phyloP scores from a whole-genome alignment of 1,139 yeast genomes.

The Suhomyces wounanorum region DNA sequence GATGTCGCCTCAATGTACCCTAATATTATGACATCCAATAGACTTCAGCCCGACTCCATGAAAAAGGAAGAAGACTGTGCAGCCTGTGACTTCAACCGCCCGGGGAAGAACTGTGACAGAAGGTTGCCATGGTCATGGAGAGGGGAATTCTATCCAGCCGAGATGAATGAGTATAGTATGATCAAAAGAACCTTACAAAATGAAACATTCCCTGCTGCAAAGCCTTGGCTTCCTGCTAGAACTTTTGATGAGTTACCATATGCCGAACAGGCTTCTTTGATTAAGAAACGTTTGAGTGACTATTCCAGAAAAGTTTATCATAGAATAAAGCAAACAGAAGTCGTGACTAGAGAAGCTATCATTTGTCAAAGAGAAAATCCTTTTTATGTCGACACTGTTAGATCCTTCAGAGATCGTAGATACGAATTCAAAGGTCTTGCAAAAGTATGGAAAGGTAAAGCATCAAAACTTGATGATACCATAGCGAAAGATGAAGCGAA shows the following conservation, averaged over 20 bases:
- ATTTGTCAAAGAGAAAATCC: constrained; percentile 98
- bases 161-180: constrained; percentile 89
- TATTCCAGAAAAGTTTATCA: constrained; percentile 86
- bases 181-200: constrained; percentile 79
- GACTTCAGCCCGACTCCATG: constrained; percentile 98
- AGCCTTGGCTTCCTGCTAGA: constrained; percentile 56
- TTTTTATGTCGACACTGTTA: constrained; percentile 90
- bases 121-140: constrained; percentile 97
- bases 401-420: constrained; percentile 93
- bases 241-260: constrained; percentile 75
- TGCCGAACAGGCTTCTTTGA: constrained; percentile 72
- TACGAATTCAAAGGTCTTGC: constrained; percentile 94
- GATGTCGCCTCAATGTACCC: constrained; percentile 99
- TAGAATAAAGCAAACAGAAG: constrained; percentile 77
- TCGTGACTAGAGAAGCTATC: constrained; percentile 87
- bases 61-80: constrained; percentile 95
- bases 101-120: constrained; percentile 92
- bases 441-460: constrained; percentile 90
- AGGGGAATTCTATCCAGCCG: constrained; percentile 92
- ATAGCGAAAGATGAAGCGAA: constrained; percentile 78
- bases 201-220: constrained; percentile 71
- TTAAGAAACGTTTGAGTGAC: constrained; percentile 80
- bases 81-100: constrained; percentile 93
- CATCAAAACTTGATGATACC: constrained; percentile 57
- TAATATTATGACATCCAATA: constrained; percentile 95